Evolutionary conservation across 768 basidiomycete species (phyloP), one percentile per base, ranked within the genome.

Genomic region (Mycena polygramma): DNA sequence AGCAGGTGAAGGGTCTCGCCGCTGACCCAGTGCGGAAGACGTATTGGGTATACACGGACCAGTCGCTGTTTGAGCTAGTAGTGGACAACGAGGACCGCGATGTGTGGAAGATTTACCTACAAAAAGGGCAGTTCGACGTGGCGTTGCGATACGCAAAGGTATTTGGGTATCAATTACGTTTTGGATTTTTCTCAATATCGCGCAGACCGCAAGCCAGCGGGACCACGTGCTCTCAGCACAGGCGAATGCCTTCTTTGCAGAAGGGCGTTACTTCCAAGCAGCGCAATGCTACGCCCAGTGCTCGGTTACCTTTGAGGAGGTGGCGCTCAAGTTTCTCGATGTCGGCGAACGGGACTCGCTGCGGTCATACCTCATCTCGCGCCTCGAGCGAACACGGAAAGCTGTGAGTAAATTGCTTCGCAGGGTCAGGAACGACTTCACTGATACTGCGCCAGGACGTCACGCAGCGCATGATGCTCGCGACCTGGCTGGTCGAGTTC

Each of bases 401-500:
- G 88, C 86, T 57, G 97, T 96, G 67, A 73, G 92, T 80, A 7
- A 35, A 24, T 52, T 37, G 55, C 59, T 54, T 4, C 36, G 43
- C 36, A 4, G 54, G 20, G 36, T 26, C 45, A 36, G 1, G 37
- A 15, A 26, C 15, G 22, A 35, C 39, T 45, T 17, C 19, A 35
- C 26, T 48, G 46, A 55, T 7, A 9, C 13, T 30, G 30, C 39
- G 30, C 15, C 66, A 98, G 97, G 96, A 98, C 75, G 74, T 93
- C 46, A 96, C 95, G 0, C 97, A 98, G 79, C 88, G 98, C 48
- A 96, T 96, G 92, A 96, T 99, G 91, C 83, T 99, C 22, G 97
- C 98, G 20, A 98, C 96, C 0, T 99, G 98, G 98, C 90, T 99
- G 15, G 92, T 98, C 37, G 98, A 99, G 80, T 95, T 99, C 73